A percentile compares a stretch with the other conserved stretches of the same genome.
These are phyloP conservation scores for Climacium dendroides DNA, from an alignment of 225 moss, liverwort and hornwort genomes.

Conservation along the genomic window DNA sequence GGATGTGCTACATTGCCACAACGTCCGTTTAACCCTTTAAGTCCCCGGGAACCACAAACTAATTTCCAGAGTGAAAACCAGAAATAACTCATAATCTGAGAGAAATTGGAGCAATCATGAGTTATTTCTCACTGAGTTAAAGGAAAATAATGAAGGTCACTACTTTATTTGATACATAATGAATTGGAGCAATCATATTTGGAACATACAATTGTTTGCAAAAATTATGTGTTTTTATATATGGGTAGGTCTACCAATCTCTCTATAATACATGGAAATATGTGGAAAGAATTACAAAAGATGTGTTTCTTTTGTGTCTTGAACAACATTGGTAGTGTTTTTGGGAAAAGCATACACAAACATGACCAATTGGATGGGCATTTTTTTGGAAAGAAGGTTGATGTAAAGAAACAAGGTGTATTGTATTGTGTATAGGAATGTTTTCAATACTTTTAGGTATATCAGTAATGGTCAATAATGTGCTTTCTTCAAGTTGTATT, in stretches of 20 bases:
- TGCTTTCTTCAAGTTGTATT: background rate
- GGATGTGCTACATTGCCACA: background rate
- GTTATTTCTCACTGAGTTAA: too few species aligned
- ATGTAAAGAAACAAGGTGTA: fast-evolving
- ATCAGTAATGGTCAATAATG: background rate
- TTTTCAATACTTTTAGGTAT: background rate
- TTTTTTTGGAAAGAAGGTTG: background rate
- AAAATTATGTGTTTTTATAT: background rate
- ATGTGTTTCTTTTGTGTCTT: background rate
- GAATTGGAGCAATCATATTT: background rate
- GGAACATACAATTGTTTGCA: too few species aligned
- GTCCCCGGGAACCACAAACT: too few species aligned
- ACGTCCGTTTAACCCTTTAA: background rate
- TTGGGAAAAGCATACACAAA: fast-evolving
- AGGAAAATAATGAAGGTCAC: too few species aligned
- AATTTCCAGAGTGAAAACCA: too few species aligned
- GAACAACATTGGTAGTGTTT: background rate
- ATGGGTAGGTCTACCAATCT: background rate
- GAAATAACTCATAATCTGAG: too few species aligned
- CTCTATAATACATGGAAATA: background rate
- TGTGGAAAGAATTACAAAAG: background rate
- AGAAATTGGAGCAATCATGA: too few species aligned
- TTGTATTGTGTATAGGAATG: background rate
- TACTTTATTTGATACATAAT: too few species aligned
- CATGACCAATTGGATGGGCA: background rate